A percentile compares a stretch with the other conserved stretches of the same genome.
Evolutionary conservation across 2,329 filamentous ascomycete genomes (phyloP).

Genomic region (Aspergillus udagawae): DNA sequence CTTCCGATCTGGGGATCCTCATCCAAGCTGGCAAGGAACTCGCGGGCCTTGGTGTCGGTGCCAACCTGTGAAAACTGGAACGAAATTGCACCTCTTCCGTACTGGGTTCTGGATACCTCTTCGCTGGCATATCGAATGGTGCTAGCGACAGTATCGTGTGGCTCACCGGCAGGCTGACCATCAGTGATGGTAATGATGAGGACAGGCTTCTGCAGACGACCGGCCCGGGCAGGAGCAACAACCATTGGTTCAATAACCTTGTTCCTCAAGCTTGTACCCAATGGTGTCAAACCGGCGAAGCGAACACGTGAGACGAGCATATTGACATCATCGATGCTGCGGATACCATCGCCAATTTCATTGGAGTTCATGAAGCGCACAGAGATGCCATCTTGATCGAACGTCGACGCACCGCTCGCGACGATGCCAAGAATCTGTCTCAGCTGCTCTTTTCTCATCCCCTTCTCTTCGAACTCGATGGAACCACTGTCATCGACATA

Average conservation of each 20-base stretch:
- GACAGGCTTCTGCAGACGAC: slow-evolving; percentile 59
- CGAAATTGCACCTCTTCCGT: slow-evolving; percentile 56
- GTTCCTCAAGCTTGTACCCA: slow-evolving; percentile 59
- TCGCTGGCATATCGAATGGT: slow-evolving; percentile 54
- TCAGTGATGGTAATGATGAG: slow-evolving; percentile 64
- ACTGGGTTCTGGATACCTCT: slow-evolving; percentile 49
- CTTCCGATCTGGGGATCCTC: slow-evolving; percentile 58
- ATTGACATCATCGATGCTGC: slow-evolving; percentile 55
- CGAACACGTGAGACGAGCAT: slow-evolving; percentile 55
- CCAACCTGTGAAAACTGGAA: slow-evolving; percentile 69
- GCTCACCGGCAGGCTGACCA: slow-evolving; percentile 62
- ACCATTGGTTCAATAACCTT: slow-evolving; percentile 63
- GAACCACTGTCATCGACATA: slow-evolving; percentile 68
- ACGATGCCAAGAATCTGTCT: slow-evolving; percentile 61
- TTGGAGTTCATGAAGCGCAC: slow-evolving; percentile 67
- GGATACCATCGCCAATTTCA: slow-evolving; percentile 52
- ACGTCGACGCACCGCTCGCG: slow-evolving; percentile 62
- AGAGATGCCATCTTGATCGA: slow-evolving; percentile 64
- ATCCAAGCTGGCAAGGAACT: slow-evolving; percentile 63
- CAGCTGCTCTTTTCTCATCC: slow-evolving; percentile 63
- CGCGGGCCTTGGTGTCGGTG: slow-evolving; percentile 60
- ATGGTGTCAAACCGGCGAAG: slow-evolving; percentile 64
- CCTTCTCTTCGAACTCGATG: slow-evolving; percentile 65
- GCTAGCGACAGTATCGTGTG: slow-evolving; percentile 53
- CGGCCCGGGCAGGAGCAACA: slow-evolving; percentile 48